Percentiles rank a stretch among this genome's conserved stretches.
These are phyloP conservation scores for Phenoliferia sp. DNA, from an alignment of 1,284 basidiomycete genomes.

Conservation along the genomic window DNA sequence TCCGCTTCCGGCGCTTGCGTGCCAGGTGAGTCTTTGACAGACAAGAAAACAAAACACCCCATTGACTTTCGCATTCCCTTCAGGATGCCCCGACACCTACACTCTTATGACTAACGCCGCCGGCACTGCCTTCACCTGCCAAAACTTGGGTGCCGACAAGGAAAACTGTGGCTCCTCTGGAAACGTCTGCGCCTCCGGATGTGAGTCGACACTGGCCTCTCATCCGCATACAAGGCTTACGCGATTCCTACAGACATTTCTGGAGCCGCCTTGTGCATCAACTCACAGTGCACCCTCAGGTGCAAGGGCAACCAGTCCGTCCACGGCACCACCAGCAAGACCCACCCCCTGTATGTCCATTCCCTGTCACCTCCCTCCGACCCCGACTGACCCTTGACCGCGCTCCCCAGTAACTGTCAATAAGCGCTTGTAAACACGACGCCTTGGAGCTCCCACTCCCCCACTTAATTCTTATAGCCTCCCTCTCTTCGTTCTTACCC, in stretches of 20 bases:
- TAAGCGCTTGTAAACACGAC: too few species aligned
- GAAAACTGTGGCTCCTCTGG: not conserved
- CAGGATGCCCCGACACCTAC: not conserved
- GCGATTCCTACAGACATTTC: not conserved
- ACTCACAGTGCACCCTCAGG: not conserved
- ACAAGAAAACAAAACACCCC: not conserved
- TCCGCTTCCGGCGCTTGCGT: not conserved
- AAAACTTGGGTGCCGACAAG: not conserved
- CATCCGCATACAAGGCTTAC: not conserved
- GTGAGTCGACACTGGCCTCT: not conserved
- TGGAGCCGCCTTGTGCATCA: not conserved
- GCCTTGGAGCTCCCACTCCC: too few species aligned
- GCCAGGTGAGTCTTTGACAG: not conserved
- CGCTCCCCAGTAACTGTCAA: not conserved
- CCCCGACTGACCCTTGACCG: not conserved
- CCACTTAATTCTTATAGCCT: not conserved
- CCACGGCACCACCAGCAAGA: not conserved
- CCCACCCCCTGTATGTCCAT: not conserved
- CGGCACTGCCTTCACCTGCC: not conserved
- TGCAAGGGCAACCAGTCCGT: not conserved
- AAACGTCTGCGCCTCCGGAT: not conserved
- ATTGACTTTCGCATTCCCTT: not conserved
- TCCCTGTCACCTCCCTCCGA: not conserved
- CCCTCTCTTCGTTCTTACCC: not conserved
- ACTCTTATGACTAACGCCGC: not conserved